Evolutionary conservation across 352 stramenopile species (phyloP).

Genomic region (Stramenopiles sp.): DNA sequence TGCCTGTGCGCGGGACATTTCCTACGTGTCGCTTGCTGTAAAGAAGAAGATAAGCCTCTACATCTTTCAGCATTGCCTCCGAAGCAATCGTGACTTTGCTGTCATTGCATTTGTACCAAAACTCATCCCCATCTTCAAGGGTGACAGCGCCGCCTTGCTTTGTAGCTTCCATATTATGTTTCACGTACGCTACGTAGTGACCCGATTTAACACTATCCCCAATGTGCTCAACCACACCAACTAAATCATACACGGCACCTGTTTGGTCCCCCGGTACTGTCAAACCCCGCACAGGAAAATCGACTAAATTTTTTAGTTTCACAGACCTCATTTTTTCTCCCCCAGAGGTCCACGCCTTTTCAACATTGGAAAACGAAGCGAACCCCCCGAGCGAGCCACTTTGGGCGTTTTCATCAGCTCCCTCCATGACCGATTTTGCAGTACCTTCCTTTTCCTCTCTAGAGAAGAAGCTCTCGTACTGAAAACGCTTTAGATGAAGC

Average conservation of each 20-base stretch:
- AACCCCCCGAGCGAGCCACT: not conserved
- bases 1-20: too few relatives aligned
- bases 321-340: not conserved
- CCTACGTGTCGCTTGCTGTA: too few relatives aligned
- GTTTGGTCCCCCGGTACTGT: not conserved
- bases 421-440: too few relatives aligned
- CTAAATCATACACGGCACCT: not conserved
- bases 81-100: not conserved
- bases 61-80: not conserved
- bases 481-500: conserved; percentile 2
- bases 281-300: too few relatives aligned
- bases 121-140: too few relatives aligned
- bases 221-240: not conserved
- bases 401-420: not conserved
- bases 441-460: too few relatives aligned
- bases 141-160: not conserved
- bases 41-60: not conserved
- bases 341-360: not conserved
- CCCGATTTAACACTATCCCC: not conserved
- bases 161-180: not conserved
- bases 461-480: too few relatives aligned
- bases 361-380: not conserved
- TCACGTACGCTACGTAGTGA: not conserved
- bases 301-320: too few relatives aligned
- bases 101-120: conserved; percentile 1